A percentile compares a stretch with the other conserved stretches of the same genome.
These are phyloP conservation scores for Vigna unguiculata DNA, from an alignment of 306 rosid genomes.

Conservation along the genomic window DNA sequence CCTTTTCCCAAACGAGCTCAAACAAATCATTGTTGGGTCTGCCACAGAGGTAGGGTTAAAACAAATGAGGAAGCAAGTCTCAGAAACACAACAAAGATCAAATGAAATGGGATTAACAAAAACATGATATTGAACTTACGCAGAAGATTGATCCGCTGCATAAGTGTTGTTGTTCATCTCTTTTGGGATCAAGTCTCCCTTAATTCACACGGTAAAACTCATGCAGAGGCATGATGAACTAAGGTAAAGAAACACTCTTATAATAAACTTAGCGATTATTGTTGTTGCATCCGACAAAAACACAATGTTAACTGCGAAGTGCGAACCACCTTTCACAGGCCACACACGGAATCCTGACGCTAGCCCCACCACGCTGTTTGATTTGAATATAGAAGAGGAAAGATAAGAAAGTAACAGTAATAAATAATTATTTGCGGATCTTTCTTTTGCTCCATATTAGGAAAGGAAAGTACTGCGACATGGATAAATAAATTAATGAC, in stretches of 20 bases:
- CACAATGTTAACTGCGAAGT: slow-evolving; percentile 43
- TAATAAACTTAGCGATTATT: slow-evolving; percentile 42
- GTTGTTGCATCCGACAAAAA: slow-evolving; percentile 41
- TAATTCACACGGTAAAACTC: slow-evolving; percentile 66
- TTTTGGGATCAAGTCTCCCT: slow-evolving; percentile 56
- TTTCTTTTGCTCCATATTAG: slow-evolving; percentile 51
- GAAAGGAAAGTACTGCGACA: slow-evolving; percentile 41
- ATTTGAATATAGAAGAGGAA: slow-evolving; percentile 31
- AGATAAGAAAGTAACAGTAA: neutral
- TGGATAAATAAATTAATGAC: slow-evolving; percentile 26
- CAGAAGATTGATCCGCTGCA: slow-evolving; percentile 47
- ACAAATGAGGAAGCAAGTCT: neutral
- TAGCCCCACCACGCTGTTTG: slow-evolving; percentile 59
- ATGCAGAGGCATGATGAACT: slow-evolving; percentile 65
- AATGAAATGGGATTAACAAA: neutral
- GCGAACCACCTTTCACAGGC: slow-evolving; percentile 36
- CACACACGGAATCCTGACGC: slow-evolving; percentile 54
- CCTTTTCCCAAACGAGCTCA: slow-evolving; percentile 84
- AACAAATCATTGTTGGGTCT: slow-evolving; percentile 69
- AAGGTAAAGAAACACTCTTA: slow-evolving; percentile 28
- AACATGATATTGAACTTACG: slow-evolving; percentile 56
- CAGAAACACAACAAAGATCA: slow-evolving; percentile 31
- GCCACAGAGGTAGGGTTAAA: slow-evolving; percentile 40
- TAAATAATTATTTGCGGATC: slow-evolving; percentile 25
- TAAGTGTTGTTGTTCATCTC: slow-evolving; percentile 50